These are phyloP conservation scores for Metschnikowia anglica DNA, from an alignment of 805 yeast species.

Conservation along the genomic window DNA sequence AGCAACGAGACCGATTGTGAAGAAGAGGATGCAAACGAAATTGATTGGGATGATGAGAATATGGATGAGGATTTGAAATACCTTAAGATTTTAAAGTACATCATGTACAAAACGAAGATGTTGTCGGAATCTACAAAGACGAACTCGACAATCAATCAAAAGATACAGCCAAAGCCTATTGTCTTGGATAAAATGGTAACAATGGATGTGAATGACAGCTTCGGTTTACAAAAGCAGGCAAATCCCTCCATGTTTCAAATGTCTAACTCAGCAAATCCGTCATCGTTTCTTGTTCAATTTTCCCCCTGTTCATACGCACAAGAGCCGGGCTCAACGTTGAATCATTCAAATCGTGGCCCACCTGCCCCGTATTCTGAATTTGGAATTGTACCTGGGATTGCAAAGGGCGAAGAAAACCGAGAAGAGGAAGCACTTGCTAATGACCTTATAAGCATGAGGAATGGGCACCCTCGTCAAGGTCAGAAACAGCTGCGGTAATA, in stretches of 20 bases:
- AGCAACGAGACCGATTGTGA: conserved; percentile 30
- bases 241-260: background rate
- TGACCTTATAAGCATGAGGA: conserved; percentile 15
- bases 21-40: conserved; percentile 32
- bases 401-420: background rate
- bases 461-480: conserved; percentile 1
- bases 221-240: background rate
- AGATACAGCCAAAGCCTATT: background rate
- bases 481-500: no score
- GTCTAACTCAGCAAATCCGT: background rate
- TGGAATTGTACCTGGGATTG: background rate
- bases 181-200: conserved; percentile 10
- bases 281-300: conserved; percentile 7
- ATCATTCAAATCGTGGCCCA: background rate
- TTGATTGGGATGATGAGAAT: conserved; percentile 49
- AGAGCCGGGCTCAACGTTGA: background rate
- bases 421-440: conserved; percentile 9
- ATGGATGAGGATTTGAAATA: conserved; percentile 48
- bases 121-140: conserved; percentile 7
- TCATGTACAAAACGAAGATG: conserved; percentile 35
- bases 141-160: background rate
- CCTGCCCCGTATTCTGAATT: background rate
- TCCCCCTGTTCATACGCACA: conserved; percentile 4
- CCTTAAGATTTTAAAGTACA: conserved; percentile 40
- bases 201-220: conserved; percentile 8